Conservation (phyloP, 2,329 filamentous ascomycete genomes). For the Thielaviopsis ethacetica region DNA sequence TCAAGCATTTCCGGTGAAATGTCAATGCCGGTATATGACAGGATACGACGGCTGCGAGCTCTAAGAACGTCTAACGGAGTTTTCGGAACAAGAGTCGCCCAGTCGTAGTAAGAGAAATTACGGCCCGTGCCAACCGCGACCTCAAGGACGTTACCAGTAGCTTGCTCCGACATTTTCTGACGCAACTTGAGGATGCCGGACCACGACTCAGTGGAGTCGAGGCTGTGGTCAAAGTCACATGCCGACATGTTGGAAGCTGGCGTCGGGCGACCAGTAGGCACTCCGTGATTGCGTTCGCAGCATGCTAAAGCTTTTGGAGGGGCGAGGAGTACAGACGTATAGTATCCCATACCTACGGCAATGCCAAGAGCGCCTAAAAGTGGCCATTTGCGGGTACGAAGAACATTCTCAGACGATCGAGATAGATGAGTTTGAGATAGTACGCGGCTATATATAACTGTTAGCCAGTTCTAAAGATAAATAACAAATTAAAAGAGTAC, state of each 20-base stretch:
- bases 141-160: slow-evolving; percentile 42
- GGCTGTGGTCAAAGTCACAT: slow-evolving; percentile 39
- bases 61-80: slow-evolving; percentile 4
- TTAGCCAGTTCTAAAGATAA: too few relatives aligned
- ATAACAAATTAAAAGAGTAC: too few relatives aligned
- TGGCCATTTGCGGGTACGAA: slow-evolving; percentile 5
- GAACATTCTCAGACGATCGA: not conserved
- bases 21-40: slow-evolving; percentile 45
- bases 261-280: slow-evolving; percentile 5
- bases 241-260: slow-evolving; percentile 20
- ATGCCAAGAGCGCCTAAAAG: slow-evolving; percentile 4
- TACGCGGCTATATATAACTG: too few relatives aligned
- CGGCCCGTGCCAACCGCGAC: slow-evolving; percentile 46
- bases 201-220: slow-evolving; percentile 39
- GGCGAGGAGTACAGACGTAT: slow-evolving; percentile 1
- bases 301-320: not conserved
- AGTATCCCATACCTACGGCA: slow-evolving; percentile 8
- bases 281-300: not conserved
- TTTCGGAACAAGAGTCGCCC: slow-evolving; percentile 25
- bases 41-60: slow-evolving; percentile 18
- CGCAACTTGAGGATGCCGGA: slow-evolving; percentile 39
- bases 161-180: slow-evolving; percentile 28
- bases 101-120: slow-evolving; percentile 43
- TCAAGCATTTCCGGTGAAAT: slow-evolving; percentile 44
- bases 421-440: too few relatives aligned